These are phyloP conservation scores for Sparassis latifolia DNA, from an alignment of 1,284 basidiomycete species.

Conservation along the genomic window DNA sequence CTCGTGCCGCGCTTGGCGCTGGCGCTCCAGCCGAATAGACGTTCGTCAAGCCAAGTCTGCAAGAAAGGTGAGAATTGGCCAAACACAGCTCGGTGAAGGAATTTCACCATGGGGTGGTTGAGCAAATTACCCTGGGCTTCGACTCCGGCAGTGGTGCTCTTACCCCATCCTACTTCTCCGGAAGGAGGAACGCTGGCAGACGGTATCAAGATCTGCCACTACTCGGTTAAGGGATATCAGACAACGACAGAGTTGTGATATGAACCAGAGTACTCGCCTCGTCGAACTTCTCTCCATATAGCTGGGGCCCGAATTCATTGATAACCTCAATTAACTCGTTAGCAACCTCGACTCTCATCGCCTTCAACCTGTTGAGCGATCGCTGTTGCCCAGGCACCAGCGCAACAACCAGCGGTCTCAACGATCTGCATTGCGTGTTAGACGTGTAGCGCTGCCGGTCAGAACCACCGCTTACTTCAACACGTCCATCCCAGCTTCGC, in stretches of 20 bases:
- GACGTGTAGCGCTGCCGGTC: conserved; percentile 31
- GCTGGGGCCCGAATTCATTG: conserved; percentile 82
- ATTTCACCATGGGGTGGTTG: conserved; percentile 67
- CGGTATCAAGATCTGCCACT: conserved; percentile 60
- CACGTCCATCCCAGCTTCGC: conserved; percentile 98
- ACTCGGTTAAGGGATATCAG: conserved; percentile 1
- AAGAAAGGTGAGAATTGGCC: background rate
- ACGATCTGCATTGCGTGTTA: conserved; percentile 50
- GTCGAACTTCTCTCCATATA: conserved; percentile 83
- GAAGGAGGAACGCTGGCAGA: conserved; percentile 76
- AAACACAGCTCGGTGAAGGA: background rate
- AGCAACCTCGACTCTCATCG: conserved; percentile 73
- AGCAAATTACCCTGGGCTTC: conserved; percentile 76
- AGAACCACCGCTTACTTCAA: conserved; percentile 67
- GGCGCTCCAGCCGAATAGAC: conserved; percentile 87
- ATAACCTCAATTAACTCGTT: conserved; percentile 89
- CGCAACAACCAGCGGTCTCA: conserved; percentile 88
- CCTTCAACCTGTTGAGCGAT: conserved; percentile 76
- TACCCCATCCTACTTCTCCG: conserved; percentile 68
- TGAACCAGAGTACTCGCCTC: conserved; percentile 40
- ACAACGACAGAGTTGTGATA: background rate
- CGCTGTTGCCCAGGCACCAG: conserved; percentile 89
- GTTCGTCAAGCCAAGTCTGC: conserved; percentile 87
- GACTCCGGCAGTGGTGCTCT: conserved; percentile 67
- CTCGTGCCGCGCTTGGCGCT: conserved; percentile 67